phyloP scores from a whole-genome alignment of 768 basidiomycete genomes.

The Amanita inopinata region DNA sequence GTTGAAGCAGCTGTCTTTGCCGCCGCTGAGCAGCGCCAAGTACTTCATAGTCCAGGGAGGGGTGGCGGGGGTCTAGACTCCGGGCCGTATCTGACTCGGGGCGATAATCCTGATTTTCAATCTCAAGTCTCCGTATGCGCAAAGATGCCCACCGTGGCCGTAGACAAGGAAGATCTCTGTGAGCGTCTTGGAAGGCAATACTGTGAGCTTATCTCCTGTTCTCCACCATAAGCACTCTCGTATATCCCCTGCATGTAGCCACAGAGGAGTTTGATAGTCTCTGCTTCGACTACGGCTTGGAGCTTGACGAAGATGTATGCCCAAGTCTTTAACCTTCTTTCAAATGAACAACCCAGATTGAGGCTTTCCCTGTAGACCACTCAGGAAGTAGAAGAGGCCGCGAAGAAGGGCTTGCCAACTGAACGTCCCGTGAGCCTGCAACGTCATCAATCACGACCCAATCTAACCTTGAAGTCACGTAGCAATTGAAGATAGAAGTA shows the following conservation, averaged over 20 bases:
- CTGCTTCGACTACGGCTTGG: conserved; percentile 95
- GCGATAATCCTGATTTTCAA: conserved; percentile 2
- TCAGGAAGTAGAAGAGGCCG: conserved; percentile 71
- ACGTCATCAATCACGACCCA: neutral
- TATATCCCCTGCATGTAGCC: conserved; percentile 38
- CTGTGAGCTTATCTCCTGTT: conserved; percentile 35
- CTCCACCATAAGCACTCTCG: conserved; percentile 9
- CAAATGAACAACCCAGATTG: too few relatives aligned
- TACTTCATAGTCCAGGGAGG: conserved; percentile 58
- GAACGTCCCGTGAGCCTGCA: conserved; percentile 61
- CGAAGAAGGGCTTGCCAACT: conserved; percentile 75
- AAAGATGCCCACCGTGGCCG: conserved; percentile 87
- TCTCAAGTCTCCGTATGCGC: conserved; percentile 13
- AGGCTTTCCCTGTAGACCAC: conserved; percentile 90
- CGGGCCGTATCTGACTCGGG: conserved; percentile 9
- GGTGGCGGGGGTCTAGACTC: conserved; percentile 4
- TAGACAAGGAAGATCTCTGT: conserved; percentile 94
- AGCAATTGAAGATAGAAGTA: conserved; percentile 98
- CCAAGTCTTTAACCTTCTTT: neutral
- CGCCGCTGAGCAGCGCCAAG: conserved; percentile 90
- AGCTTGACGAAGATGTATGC: conserved; percentile 94
- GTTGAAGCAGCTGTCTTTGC: conserved; percentile 97
- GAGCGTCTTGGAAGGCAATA: conserved; percentile 74
- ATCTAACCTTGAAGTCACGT: conserved; percentile 7
- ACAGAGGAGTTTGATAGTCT: conserved; percentile 92